Percentiles rank a stretch among this genome's conserved stretches.
Evolutionary conservation across 2,329 filamentous ascomycete genomes (phyloP).

Genomic region (Trichocomaceae sp.): DNA sequence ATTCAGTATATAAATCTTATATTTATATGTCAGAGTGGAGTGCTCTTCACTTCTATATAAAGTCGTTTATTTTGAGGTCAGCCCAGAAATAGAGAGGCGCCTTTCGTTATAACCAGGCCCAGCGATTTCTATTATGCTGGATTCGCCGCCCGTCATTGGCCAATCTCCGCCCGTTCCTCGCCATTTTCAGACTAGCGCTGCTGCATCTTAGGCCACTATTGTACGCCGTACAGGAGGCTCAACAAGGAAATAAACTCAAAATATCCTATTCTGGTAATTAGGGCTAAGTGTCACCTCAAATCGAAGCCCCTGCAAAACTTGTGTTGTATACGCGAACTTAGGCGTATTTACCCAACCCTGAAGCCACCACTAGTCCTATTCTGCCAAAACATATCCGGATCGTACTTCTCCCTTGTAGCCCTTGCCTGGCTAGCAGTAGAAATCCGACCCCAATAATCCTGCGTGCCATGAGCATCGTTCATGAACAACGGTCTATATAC

Average conservation of each 20-base stretch:
- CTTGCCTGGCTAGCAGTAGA: constrained; percentile 27
- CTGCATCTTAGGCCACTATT: background rate
- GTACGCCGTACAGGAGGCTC: background rate
- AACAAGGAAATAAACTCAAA: background rate
- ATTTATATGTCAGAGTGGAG: no score
- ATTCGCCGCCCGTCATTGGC: background rate
- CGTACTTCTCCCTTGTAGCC: constrained; percentile 30
- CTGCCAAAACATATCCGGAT: constrained; percentile 37
- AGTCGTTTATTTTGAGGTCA: no score
- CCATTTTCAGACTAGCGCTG: background rate
- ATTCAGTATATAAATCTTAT: no score
- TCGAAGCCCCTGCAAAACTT: no score
- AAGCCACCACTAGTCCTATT: constrained; percentile 36
- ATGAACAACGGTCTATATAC: constrained; percentile 42
- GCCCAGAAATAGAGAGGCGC: no score
- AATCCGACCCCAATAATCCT: constrained; percentile 41
- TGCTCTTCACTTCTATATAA: no score
- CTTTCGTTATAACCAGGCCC: no score
- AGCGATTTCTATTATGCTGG: no score
- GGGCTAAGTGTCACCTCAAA: background rate
- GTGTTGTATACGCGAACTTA: background rate
- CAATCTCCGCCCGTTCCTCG: background rate
- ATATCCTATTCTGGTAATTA: background rate
- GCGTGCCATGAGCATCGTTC: constrained; percentile 40
- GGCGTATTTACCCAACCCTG: constrained; percentile 20